Evolutionary conservation across 208 protist genomes (phyloP).

Genomic region (Herpetomonas samuelpessoai): DNA sequence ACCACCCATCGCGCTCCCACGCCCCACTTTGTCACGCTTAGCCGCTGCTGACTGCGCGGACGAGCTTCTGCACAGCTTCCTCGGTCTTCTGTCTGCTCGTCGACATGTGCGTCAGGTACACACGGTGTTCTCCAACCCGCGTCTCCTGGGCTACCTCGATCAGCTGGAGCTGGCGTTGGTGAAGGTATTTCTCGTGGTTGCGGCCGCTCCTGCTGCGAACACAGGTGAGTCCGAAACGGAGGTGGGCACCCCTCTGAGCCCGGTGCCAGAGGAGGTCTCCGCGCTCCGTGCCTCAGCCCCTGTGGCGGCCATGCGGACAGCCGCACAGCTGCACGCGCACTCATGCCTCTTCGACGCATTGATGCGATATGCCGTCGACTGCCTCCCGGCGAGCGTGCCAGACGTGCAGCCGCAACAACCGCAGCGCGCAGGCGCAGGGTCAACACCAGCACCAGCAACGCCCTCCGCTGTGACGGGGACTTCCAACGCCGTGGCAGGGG

Average conservation of each 20-base stretch:
- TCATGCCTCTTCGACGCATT: background rate
- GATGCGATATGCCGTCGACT: background rate
- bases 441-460: no score
- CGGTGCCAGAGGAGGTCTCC: no score
- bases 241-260: background rate
- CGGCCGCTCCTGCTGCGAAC: background rate
- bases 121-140: conserved; percentile 1
- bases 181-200: conserved; percentile 28
- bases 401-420: background rate
- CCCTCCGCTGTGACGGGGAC: no score
- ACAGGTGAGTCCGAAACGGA: background rate
- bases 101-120: conserved; percentile 14
- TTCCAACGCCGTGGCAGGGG: no score
- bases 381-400: background rate
- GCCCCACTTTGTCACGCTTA: conserved; percentile 19
- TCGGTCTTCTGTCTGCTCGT: conserved; percentile 39
- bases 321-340: background rate
- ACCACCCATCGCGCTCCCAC: no score
- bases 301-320: no score
- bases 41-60: conserved; percentile 31
- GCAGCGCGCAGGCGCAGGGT: background rate
- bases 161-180: conserved; percentile 31
- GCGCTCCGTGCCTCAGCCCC: no score
- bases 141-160: conserved; percentile 24
- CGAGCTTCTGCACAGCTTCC: conserved; percentile 58